Base-by-base conservation (phyloP, 768 basidiomycete genomes). In the Auriscalpium orientale region DNA sequence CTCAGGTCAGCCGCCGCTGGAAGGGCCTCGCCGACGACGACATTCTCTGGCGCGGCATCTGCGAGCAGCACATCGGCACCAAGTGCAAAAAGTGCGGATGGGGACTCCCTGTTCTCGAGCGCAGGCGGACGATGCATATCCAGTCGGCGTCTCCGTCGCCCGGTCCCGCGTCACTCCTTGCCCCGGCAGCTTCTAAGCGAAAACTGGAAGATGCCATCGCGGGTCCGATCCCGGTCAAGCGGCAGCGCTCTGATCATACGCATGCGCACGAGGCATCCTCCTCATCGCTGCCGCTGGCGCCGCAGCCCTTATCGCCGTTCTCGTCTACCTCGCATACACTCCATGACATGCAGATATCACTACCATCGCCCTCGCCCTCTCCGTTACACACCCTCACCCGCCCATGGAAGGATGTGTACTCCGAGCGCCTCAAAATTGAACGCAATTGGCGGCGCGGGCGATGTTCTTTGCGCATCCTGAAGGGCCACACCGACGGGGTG, bases 401-500 rank as follows among this genome's bases (percentile, higher is more conserved):
- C 46, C 97, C 95, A 0, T 99, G 97, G 97, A 99, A 99, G 69
- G 86, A 90, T 61, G 95, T 99, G 18, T 99, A 98, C 71, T 91
- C 89, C 67, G 97, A 99, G 69, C 87, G 97, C n/a, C 83, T 98
- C 70, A 85, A 87, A 18, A 83, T 99, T 46, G 97, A 98, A 71
- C 83, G 94, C 49, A 99, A 99, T 70, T 99, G 97, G 97, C 83
- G 95, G 18, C 85, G 91, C 46, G 95, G 95, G 10, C 83, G 91
- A 35, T 95, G 86, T 70, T 85, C 79, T 6, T 87, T 88, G 38
- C 87, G 87, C 48, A 90, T 86, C 0, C 76, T 98, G 54, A 85
- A 88, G 63, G 97, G 97, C 7, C 97, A 99, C 71, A 87, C 91
- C 8, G 91, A 98, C 65, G 91, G 94, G 58, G 84, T 99, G 65